Base-by-base conservation (phyloP, 2,329 filamentous ascomycete genomes). In the Cladobotryum protrusum region DNA sequence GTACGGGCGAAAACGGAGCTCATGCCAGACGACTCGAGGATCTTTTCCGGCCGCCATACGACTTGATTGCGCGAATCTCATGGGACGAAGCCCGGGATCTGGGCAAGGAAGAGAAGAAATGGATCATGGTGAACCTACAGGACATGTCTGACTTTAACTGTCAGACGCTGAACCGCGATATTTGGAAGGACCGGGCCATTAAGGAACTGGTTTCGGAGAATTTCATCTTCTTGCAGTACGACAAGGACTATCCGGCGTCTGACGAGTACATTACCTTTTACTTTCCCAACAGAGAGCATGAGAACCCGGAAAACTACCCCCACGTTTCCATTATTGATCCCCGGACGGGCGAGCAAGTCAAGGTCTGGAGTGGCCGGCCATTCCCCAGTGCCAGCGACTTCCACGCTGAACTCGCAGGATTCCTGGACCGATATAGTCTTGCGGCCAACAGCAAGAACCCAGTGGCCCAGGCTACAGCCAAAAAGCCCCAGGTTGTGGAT, bases 321-420 rank as follows among this genome's bases (percentile, higher is more conserved):
- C 91, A 99, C 64, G 93, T 97, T 50, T 89, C 90, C 41, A 96
- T 99, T 54, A 83, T 99, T 54, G 93, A 99, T 60, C 93, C 93
- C 2, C 81, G 93, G 52, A 99, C 93, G 1, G 93, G 93, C 53
- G 93, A 99, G 70, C 90, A 96, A 67, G 88, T 99, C 66, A 99
- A 99, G 72, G 81, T 91, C 1, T 97, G 93, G 92, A 90, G 87
- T 13, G 91, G 92, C 1, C 77, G 81, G 8, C 89, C 91, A 1
- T 87, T 91, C 48, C 85, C 91, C 1, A 79, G 78, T 36, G 72
- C 89, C 0, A 66, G 78, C 9, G 91, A 96, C 13, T 97, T 99
- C 59, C 81, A 95, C 53, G 89, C 90, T 63, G 89, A 96, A 63
- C 77, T 99, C 2, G 87, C 89, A 62, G 92, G 97, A 67, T 99